A percentile compares a stretch with the other conserved stretches of the same genome.
phyloP scores from a whole-genome alignment of 495 filamentous ascomycete species.

The Bombardia bombarda region DNA sequence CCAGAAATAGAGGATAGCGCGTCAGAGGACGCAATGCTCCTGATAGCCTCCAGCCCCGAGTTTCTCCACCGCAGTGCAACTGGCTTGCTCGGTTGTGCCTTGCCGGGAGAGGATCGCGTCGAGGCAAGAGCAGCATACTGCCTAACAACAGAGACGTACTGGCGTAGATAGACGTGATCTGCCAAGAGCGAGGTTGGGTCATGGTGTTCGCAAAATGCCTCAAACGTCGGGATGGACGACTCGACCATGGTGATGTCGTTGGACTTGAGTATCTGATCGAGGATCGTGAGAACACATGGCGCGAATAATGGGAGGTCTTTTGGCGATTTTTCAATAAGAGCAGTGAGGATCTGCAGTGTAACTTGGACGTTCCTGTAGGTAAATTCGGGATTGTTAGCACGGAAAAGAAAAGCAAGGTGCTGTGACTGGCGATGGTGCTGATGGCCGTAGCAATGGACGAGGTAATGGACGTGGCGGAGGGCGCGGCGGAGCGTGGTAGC shows the following conservation, averaged over 20 bases:
- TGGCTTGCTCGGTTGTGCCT: constrained; percentile 53
- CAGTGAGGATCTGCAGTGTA: constrained; percentile 77
- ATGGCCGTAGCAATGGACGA: not conserved
- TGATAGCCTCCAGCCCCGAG: constrained; percentile 71
- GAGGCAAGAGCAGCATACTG: constrained; percentile 73
- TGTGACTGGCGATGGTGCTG: not conserved
- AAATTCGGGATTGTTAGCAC: not conserved
- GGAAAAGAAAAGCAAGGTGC: not conserved
- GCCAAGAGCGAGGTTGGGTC: constrained; percentile 68
- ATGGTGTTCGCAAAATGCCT: constrained; percentile 73
- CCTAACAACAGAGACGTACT: constrained; percentile 70
- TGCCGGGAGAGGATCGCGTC: constrained; percentile 39
- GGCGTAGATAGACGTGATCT: constrained; percentile 73
- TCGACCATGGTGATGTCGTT: constrained; percentile 84
- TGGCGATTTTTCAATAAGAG: constrained; percentile 84
- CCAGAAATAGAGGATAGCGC: constrained; percentile 64
- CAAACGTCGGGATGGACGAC: constrained; percentile 74
- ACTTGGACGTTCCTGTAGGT: constrained; percentile 78
- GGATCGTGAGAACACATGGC: constrained; percentile 66
- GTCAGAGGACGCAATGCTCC: constrained; percentile 68
- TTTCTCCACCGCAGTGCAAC: constrained; percentile 79
- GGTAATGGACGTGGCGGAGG: not conserved
- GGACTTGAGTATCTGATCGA: constrained; percentile 68
- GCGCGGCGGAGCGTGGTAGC: constrained; percentile 20
- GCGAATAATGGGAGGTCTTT: constrained; percentile 85